Evolutionary conservation across 2,329 filamentous ascomycete species (phyloP), one percentile per base, ranked within the genome.

Genomic region (Fusarium succisae): DNA sequence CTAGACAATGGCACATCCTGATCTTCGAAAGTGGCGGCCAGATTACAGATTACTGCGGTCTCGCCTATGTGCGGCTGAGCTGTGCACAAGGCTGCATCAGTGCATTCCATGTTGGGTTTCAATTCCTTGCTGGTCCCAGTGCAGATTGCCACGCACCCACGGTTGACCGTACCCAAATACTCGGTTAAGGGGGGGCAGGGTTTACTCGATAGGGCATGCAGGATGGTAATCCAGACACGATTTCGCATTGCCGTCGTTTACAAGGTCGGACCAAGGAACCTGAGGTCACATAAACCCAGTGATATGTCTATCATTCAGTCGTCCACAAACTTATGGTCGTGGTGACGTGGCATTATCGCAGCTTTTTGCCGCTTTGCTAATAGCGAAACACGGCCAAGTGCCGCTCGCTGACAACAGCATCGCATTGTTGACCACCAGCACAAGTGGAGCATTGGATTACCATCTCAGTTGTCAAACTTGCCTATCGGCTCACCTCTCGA

Each of bases 141-240:
- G 69, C 58, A 65, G 47, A 69, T 76, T 77, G 69, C 69, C 59
- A 70, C 54, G 38, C 59, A 70, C 66, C 64, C 66, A 77, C 70
- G 57, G 57, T 70, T 59, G 57, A 63, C 70, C 43, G 59, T 60
- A 75, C 73, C 76, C 76, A 77, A 66, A 69, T 72, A 74, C 69
- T 78, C 75, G 76, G 76, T 74, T 77, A 73, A 73, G 70, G 73
- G 70, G 67, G 72, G 59, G 50, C 69, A 72, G 74, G 76, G 68
- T 69, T 63, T 38, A 61, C 39, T 73, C 60, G 48, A 76, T 70
- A 76, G 63, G 73, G 74, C 69, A 76, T 76, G 76, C 76, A 77
- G 61, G 63, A 70, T 48, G 58, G 67, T 70, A 76, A 75, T 77
- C 72, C 73, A 75, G 70, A 72, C 61, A 71, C 67, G 65, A 74